A percentile compares a stretch with the other conserved stretches of the same genome.
Evolutionary conservation across 441 rosid genomes (phyloP).

Genomic region (Jatropha podagrica): DNA sequence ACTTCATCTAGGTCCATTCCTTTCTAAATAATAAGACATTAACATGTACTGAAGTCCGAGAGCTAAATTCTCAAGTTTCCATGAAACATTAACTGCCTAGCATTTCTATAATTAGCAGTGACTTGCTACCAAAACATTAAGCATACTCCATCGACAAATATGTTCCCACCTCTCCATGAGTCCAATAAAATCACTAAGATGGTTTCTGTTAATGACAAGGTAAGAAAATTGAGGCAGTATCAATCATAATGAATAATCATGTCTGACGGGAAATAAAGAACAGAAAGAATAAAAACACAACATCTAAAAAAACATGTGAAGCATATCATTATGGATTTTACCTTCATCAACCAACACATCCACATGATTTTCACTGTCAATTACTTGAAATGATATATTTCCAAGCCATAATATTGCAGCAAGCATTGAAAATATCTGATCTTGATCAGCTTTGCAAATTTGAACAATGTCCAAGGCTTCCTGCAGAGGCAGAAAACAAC

Average conservation of each 20-base stretch:
- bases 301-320: slow-evolving; percentile 2
- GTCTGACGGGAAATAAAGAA: slow-evolving; percentile 2
- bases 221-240: slow-evolving; percentile 3
- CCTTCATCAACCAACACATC: slow-evolving; percentile 85
- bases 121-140: background rate
- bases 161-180: background rate
- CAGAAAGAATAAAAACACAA: background rate
- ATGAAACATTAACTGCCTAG: background rate
- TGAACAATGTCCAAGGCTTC: slow-evolving; percentile 74
- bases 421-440: slow-evolving; percentile 71
- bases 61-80: slow-evolving; percentile 1
- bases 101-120: background rate
- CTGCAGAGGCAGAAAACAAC: slow-evolving; percentile 42
- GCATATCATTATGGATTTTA: slow-evolving; percentile 27
- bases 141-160: background rate
- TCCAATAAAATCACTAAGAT: background rate
- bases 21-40: background rate
- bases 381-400: slow-evolving; percentile 71
- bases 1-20: background rate
- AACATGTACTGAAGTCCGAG: background rate
- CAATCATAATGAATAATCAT: background rate
- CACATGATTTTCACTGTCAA: slow-evolving; percentile 78
- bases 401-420: slow-evolving; percentile 91
- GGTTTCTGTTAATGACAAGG: background rate
- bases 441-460: slow-evolving; percentile 73